These are phyloP conservation scores for Phytopythium helicoides DNA, from an alignment of 352 stramenopile genomes.

Conservation along the genomic window DNA sequence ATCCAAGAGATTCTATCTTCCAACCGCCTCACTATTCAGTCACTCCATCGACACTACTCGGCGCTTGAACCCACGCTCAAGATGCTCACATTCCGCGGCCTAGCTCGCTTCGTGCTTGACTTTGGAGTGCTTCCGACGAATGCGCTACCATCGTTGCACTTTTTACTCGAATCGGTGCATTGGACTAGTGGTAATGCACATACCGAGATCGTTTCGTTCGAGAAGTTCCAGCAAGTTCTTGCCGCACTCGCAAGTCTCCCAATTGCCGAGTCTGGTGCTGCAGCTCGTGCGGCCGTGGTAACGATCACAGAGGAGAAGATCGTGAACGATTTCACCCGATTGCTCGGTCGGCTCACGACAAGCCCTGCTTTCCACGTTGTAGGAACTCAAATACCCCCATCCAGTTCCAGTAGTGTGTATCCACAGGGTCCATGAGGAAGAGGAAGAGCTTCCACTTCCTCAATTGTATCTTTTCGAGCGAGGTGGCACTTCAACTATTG, in stretches of 20 bases:
- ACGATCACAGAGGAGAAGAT: slow-evolving; percentile 9
- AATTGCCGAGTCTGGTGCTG: slow-evolving; percentile 7
- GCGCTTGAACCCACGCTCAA: slow-evolving; percentile 35
- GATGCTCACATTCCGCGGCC: slow-evolving; percentile 52
- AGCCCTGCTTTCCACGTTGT: slow-evolving; percentile 30
- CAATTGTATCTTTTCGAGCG: no score
- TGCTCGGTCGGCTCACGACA: slow-evolving; percentile 23
- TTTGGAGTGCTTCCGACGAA: slow-evolving; percentile 35
- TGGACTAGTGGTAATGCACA: slow-evolving; percentile 66
- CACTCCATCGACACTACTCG: slow-evolving; percentile 58
- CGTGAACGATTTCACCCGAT: slow-evolving; percentile 13
- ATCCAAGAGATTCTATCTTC: slow-evolving; percentile 24
- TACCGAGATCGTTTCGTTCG: slow-evolving; percentile 63
- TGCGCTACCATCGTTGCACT: slow-evolving; percentile 36
- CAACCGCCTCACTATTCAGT: slow-evolving; percentile 40
- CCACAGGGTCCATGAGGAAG: no score
- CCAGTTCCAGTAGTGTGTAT: no score
- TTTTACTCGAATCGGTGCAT: slow-evolving; percentile 58
- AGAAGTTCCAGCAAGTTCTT: slow-evolving; percentile 60
- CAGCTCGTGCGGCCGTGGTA: not conserved
- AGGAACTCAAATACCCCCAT: slow-evolving; percentile 6
- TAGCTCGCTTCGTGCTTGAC: slow-evolving; percentile 44
- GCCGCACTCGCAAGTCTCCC: slow-evolving; percentile 29
- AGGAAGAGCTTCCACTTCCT: no score
- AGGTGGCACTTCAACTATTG: no score